Evolutionary conservation across 345 rosid genomes (phyloP).

Genomic region (Stellera chamaejasme): DNA sequence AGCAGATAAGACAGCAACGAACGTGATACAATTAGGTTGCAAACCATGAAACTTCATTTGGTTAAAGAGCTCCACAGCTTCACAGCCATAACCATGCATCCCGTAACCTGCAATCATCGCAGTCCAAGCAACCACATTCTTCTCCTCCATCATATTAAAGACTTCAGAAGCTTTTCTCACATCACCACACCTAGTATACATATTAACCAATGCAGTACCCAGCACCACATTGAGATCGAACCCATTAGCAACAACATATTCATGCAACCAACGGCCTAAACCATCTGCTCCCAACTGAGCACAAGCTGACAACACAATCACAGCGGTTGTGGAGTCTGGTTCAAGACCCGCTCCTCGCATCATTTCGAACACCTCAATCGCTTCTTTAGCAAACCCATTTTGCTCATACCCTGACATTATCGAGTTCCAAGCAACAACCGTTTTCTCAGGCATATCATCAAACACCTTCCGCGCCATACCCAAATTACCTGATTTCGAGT

Average conservation of each 20-base stretch:
- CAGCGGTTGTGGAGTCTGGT: conserved; percentile 65
- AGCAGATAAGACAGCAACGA: conserved; percentile 69
- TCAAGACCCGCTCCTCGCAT: conserved; percentile 40
- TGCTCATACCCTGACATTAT: conserved; percentile 80
- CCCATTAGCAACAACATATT: conserved; percentile 23
- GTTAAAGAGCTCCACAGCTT: conserved; percentile 45
- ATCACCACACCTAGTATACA: conserved; percentile 76
- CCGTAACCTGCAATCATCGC: conserved; percentile 88
- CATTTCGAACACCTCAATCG: conserved; percentile 40
- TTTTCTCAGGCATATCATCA: conserved; percentile 51
- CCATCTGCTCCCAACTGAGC: conserved; percentile 55
- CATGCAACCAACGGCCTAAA: conserved; percentile 66
- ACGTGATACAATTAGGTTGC: conserved; percentile 57
- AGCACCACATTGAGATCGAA: conserved; percentile 53
- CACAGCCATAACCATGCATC: conserved; percentile 56
- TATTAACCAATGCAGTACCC: conserved; percentile 70
- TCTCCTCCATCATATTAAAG: conserved; percentile 55
- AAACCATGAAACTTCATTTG: conserved; percentile 38
- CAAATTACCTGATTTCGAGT: conserved; percentile 37
- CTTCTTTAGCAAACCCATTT: conserved; percentile 55
- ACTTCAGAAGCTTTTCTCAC: conserved; percentile 49
- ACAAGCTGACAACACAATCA: conserved; percentile 64
- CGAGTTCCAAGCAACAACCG: conserved; percentile 77
- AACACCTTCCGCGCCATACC: conserved; percentile 52
- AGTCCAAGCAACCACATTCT: conserved; percentile 79